Base-by-base conservation (phyloP, 2,329 filamentous ascomycete genomes). In the Pochonia chlamydosporia region DNA sequence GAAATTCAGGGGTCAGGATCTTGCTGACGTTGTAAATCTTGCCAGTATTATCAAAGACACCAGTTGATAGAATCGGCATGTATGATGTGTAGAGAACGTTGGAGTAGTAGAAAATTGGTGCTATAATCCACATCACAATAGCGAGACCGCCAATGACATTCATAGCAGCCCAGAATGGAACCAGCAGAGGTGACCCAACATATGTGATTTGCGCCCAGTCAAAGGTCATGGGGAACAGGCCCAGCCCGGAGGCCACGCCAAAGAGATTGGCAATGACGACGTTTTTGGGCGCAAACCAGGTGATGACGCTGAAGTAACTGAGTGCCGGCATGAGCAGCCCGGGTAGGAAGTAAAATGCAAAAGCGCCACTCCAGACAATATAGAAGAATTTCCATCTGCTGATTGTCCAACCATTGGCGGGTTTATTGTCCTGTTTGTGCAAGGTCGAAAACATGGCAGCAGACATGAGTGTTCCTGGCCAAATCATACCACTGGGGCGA, bases 161-260 rank as follows among this genome's bases (percentile, higher is more conserved):
- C 67, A 91, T 81, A 8, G 88, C 85, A 35, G 88, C 85, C 88
- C 89, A 90, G 64, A 92, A 93, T 0, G 89, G 89, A 0, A 89
- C 89, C 14, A 93, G 75, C 6, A 95, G 71, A 0, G 87, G 89
- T 4, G 88, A 93, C 14, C 89, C 89, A 56, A 95, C 93, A 59
- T 92, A 85, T 1, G 89, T 89, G 52, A 95, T 84, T 61, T 95
- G 89, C 1, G 87, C 87, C 89, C 89, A 95, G 68, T 95, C 89
- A 59, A 95, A 95, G 0, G 89, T 95, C 57, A 95, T 63, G 0
- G 89, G 89, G 52, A 95, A 89, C 28, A 95, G 69, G 1, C 89
- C 89, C 13, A 95, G 75, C 3, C 89, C 89, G 2, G 89, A 92
- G n/a, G 82, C 79, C 14, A 92, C 85, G 14, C 89, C 89, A 60